Evolutionary conservation across 179 eudicot species (phyloP), one percentile per base, ranked within the genome.

Genomic region (Patellifolia procumbens): DNA sequence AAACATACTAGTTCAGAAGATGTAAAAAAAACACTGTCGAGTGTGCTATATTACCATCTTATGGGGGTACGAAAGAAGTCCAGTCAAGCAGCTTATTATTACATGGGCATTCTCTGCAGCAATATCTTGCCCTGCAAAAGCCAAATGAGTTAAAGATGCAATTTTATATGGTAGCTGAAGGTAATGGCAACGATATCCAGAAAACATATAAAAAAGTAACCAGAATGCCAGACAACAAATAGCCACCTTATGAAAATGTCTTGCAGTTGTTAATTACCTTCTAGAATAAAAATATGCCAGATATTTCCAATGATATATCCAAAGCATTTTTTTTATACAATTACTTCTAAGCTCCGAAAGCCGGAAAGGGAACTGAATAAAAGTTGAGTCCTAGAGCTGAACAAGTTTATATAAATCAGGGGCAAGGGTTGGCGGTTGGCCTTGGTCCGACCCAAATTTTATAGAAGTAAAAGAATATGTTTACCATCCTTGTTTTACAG

Each of bases 61-160:
- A 77, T 95, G 92, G 46, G 91, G 86, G 83, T 93, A 95, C 37
- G 86, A 78, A 34, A 85, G 73, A 48, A 95, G 95, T 76, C 79
- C 84, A 79, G 85, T 80, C 80, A 95, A 88, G 52, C 87, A 86
- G 74, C 77, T 81, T 60, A 86, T 71, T 74, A 90, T 81, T 34
- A 79, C 70, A 69, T 75, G 91, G 19, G 81, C 88, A 87, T 91
- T 87, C 76, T 91, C 99, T 66, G 78, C 71, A 49, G 90, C 85
- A 61, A 86, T 82, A 75, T 91, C 91, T 83, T 82, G 85, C 58
- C 97, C 99, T 93, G 92, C 88, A 80, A 22, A 35, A 59, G 76
- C 58, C n/a, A 74, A 39, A 67, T 32, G 67, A 76, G 61, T 13
- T 46, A 43, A 77, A 60, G 62, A 17, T 31, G 26, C 16, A 56